These are phyloP conservation scores for Tubosaeta brunneosetosa DNA, from an alignment of 768 basidiomycete species.

Conservation along the genomic window DNA sequence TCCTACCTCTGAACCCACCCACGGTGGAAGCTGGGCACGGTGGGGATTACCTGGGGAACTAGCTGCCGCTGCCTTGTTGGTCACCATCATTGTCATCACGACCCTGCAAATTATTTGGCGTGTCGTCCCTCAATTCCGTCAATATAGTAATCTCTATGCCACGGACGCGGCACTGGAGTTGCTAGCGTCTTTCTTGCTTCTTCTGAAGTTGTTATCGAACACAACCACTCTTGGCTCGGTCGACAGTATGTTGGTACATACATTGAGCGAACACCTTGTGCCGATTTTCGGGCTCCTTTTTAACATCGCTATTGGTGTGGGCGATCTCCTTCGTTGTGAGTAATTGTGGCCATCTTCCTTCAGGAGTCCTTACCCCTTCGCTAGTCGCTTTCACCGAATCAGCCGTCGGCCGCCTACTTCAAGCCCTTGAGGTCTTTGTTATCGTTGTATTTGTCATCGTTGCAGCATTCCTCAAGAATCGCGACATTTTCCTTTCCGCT, in stretches of 20 bases:
- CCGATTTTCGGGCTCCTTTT: slow-evolving; percentile 51
- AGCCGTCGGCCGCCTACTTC: slow-evolving; percentile 60
- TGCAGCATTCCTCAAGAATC: slow-evolving; percentile 33
- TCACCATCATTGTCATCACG: slow-evolving; percentile 42
- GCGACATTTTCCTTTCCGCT: background rate
- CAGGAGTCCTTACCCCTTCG: slow-evolving; percentile 8
- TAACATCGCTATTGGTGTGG: slow-evolving; percentile 49
- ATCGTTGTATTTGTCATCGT: slow-evolving; percentile 57
- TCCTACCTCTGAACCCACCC: slow-evolving; percentile 24
- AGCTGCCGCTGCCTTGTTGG: slow-evolving; percentile 49
- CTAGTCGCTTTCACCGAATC: slow-evolving; percentile 68
- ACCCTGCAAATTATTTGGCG: slow-evolving; percentile 65
- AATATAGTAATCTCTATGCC: slow-evolving; percentile 48
- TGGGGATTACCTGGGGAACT: slow-evolving; percentile 56
- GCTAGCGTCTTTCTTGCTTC: slow-evolving; percentile 51
- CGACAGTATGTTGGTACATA: slow-evolving; percentile 36
- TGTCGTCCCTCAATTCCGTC: slow-evolving; percentile 34
- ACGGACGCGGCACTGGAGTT: slow-evolving; percentile 56
- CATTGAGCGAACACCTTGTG: slow-evolving; percentile 43
- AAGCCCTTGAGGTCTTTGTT: slow-evolving; percentile 59
- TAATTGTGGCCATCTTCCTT: slow-evolving; percentile 10
- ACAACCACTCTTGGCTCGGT: slow-evolving; percentile 39
- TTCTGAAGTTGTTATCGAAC: slow-evolving; percentile 61
- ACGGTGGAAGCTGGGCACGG: slow-evolving; percentile 61
- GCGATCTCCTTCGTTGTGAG: slow-evolving; percentile 56